These are phyloP conservation scores for Nadsonia fulvescens DNA, from an alignment of 805 yeast genomes.

Conservation along the genomic window DNA sequence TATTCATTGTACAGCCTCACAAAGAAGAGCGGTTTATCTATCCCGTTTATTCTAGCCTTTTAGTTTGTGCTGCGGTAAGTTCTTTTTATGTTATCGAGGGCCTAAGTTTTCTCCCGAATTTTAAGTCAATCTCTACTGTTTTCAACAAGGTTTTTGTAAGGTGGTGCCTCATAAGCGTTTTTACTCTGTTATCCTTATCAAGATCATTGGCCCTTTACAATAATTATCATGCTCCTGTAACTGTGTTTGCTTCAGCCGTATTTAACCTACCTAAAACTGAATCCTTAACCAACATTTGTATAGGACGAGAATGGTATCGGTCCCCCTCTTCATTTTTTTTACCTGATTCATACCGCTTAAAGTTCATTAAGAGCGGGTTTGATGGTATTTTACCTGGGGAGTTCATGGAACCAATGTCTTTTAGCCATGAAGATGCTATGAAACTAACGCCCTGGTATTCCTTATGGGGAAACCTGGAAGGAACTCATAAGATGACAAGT, in stretches of 20 bases:
- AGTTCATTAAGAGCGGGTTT: constrained; percentile 61
- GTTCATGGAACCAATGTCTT: constrained; percentile 52
- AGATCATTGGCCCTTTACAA: constrained; percentile 42
- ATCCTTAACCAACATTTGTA: constrained; percentile 51
- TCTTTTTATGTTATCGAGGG: constrained; percentile 20
- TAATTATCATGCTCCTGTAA: constrained; percentile 61
- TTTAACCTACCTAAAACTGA: too few species aligned
- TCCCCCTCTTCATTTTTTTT: constrained; percentile 78
- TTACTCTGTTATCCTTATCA: constrained; percentile 22
- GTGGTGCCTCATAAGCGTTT: constrained; percentile 5
- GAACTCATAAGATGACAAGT: constrained; percentile 28
- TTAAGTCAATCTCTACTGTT: constrained; percentile 1
- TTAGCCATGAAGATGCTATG: constrained; percentile 15
- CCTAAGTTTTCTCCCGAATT: constrained; percentile 5
- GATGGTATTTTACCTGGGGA: constrained; percentile 82
- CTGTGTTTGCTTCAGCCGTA: too few species aligned
- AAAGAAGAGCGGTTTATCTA: constrained; percentile 86
- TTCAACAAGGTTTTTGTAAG: constrained; percentile 4
- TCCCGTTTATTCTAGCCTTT: constrained; percentile 60
- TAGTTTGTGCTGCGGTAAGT: constrained; percentile 45
- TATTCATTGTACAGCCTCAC: constrained; percentile 67
- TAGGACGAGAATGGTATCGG: constrained; percentile 93
- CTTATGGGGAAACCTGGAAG: constrained; percentile 14
- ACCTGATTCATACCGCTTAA: constrained; percentile 41
- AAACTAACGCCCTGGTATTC: too few species aligned